Evolutionary conservation across 1,284 basidiomycete genomes (phyloP).

Genomic region (Cryptococcus sp.): DNA sequence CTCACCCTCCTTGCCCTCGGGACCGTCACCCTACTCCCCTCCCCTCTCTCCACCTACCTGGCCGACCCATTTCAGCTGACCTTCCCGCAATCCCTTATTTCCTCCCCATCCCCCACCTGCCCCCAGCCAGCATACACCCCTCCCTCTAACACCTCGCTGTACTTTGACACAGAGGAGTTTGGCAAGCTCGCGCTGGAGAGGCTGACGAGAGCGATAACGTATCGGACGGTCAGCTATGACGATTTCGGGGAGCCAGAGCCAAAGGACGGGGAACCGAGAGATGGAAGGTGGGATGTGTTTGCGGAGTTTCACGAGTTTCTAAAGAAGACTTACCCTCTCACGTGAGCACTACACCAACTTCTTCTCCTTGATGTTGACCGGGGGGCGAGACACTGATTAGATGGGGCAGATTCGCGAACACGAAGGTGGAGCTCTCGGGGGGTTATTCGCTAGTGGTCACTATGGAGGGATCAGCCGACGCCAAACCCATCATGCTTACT

Average conservation of each 20-base stretch:
- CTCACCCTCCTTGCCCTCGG: not conserved
- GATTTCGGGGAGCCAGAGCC: conserved; percentile 12
- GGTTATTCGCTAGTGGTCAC: conserved; percentile 16
- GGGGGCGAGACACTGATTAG: not conserved
- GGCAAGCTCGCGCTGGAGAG: not conserved
- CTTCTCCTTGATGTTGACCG: too few relatives aligned
- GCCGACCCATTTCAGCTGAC: not conserved
- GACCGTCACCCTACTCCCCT: not conserved
- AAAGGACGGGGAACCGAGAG: not conserved
- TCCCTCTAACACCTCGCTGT: not conserved
- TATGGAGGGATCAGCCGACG: conserved; percentile 4
- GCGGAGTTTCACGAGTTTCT: conserved; percentile 9
- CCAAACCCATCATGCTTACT: conserved; percentile 12
- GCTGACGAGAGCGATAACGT: not conserved
- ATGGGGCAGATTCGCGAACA: not conserved
- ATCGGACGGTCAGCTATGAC: conserved; percentile 12
- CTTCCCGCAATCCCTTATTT: not conserved
- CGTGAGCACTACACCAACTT: conserved; percentile 4
- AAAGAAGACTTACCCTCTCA: conserved; percentile 10
- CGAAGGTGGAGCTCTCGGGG: conserved; percentile 7
- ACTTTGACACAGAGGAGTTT: conserved; percentile 4
- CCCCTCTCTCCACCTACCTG: not conserved
- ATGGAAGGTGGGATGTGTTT: conserved; percentile 14
- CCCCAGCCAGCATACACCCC: conserved; percentile 1
- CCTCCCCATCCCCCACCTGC: not conserved